Conservation (phyloP, 129 eudicot genomes). For the Scalesia atractyloides region DNA sequence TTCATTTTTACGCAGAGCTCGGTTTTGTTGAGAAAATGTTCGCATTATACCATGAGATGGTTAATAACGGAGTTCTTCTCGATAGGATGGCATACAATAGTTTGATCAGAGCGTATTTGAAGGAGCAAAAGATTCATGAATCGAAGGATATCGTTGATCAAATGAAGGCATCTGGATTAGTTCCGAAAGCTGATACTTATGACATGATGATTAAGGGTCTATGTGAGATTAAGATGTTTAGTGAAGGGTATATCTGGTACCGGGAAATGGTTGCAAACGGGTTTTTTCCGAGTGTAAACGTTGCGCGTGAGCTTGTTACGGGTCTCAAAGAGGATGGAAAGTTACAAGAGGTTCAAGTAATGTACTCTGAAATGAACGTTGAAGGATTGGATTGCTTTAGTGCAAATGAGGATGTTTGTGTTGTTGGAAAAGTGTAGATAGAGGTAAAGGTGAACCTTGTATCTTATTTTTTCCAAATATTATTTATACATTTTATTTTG, state of each 20-base stretch:
- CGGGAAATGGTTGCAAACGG: slow-evolving; percentile 33
- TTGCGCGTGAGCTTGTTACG: slow-evolving; percentile 25
- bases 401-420: slow-evolving; percentile 19
- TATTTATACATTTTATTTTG: not conserved
- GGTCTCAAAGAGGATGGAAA: slow-evolving; percentile 32
- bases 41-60: slow-evolving; percentile 24
- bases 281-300: slow-evolving; percentile 24
- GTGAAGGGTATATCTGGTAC: slow-evolving; percentile 34
- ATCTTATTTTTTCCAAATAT: not conserved
- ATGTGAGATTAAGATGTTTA: slow-evolving; percentile 23
- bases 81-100: slow-evolving; percentile 38
- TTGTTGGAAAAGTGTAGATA: slow-evolving; percentile 27
- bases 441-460: slow-evolving; percentile 10
- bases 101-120: slow-evolving; percentile 25
- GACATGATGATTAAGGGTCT: slow-evolving; percentile 21
- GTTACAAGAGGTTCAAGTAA: slow-evolving; percentile 7
- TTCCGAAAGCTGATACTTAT: slow-evolving; percentile 36
- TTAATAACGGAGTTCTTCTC: slow-evolving; percentile 21
- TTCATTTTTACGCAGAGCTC: slow-evolving; percentile 21
- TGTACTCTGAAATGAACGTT: slow-evolving; percentile 26
- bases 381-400: slow-evolving; percentile 20
- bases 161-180: slow-evolving; percentile 35
- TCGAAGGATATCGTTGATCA: slow-evolving; percentile 30
- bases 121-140: slow-evolving; percentile 20
- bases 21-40: slow-evolving; percentile 19